These are phyloP conservation scores for Penicillium herquei DNA, from an alignment of 495 filamentous ascomycete species.

Conservation along the genomic window DNA sequence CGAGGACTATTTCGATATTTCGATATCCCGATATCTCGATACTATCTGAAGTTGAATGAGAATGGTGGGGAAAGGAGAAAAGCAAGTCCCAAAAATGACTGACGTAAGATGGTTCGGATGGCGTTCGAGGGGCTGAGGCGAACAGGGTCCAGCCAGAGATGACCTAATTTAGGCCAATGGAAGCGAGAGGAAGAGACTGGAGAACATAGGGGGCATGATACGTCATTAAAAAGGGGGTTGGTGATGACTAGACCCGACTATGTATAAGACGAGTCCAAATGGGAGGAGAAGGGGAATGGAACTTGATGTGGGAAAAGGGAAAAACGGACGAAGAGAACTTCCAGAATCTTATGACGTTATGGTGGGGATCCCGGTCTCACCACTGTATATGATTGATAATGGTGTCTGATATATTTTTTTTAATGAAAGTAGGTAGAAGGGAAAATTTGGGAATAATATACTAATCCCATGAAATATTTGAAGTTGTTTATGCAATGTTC, in stretches of 20 bases:
- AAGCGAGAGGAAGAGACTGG: constrained; percentile 21
- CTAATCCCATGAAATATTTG: too few species aligned
- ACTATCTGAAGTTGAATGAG: too few species aligned
- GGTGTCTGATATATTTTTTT: too few species aligned
- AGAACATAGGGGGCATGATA: constrained; percentile 29
- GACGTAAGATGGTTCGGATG: constrained; percentile 17
- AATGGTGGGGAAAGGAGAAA: background rate
- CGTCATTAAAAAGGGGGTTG: constrained; percentile 22
- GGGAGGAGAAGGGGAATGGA: too few species aligned
- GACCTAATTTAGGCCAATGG: constrained; percentile 15
- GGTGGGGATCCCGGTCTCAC: constrained; percentile 14
- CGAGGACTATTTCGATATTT: too few species aligned
- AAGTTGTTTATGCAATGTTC: too few species aligned
- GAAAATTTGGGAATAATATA: too few species aligned
- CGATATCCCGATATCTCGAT: too few species aligned
- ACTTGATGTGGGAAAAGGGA: background rate
- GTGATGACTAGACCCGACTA: background rate
- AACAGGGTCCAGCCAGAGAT: constrained; percentile 22
- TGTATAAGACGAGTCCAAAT: too few species aligned
- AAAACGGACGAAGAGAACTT: background rate
- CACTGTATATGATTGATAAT: too few species aligned
- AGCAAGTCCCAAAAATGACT: constrained; percentile 6
- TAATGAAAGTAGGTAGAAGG: too few species aligned
- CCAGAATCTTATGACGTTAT: constrained; percentile 22
- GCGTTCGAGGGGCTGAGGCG: constrained; percentile 17